Evolutionary conservation across 179 eudicot genomes (phyloP), one percentile per base, ranked within the genome.

Genomic region (Spergularia azorica): DNA sequence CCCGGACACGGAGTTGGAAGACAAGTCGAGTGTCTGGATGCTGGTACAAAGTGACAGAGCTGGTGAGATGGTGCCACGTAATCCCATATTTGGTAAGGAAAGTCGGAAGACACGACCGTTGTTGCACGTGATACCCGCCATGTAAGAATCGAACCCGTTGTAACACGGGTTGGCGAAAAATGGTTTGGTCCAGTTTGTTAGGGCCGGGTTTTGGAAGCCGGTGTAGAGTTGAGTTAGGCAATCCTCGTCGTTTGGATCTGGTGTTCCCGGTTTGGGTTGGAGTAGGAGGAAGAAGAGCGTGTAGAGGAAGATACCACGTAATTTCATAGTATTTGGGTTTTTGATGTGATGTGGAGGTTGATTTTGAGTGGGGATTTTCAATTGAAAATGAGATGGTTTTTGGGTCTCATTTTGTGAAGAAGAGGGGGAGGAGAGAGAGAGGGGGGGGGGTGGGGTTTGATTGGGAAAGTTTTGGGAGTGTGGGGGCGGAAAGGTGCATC

Each of bases 21-120:
- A 95, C 68, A 95, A 87, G 87, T 95, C 98, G 10, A 95, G 92
- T 43, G 96, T 56, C 63, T 91, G 98, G 54, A 95, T 86, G 55
- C 90, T 93, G 18, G 90, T 88, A 85, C 97, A 95, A 67, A 87
- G 85, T 9, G 93, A 85, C 60, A 94, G 70, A 38, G 59, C 85
- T 0, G 97, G 92, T 0, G 97, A 89, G 75, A 92, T 80, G 2
- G 92, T n/a, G 74, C 98, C 98, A 0, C 6, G 0, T 1, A 95
- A 90, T 4, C 84, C 66, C 61, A 90, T 86, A 17, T 77, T 77
- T 0, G 94, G 50, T 82, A 95, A 91, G 14, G 97, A 84, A 52
- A 95, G 88, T 39, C 90, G 87, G 87, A 81, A 92, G 76, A 95
- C 86, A 11, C 98, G 87, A 78, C 91, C 92, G 73, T 92, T 91